Evolutionary conservation across 495 filamentous ascomycete species (phyloP).

Genomic region (Talaromyces liani): DNA sequence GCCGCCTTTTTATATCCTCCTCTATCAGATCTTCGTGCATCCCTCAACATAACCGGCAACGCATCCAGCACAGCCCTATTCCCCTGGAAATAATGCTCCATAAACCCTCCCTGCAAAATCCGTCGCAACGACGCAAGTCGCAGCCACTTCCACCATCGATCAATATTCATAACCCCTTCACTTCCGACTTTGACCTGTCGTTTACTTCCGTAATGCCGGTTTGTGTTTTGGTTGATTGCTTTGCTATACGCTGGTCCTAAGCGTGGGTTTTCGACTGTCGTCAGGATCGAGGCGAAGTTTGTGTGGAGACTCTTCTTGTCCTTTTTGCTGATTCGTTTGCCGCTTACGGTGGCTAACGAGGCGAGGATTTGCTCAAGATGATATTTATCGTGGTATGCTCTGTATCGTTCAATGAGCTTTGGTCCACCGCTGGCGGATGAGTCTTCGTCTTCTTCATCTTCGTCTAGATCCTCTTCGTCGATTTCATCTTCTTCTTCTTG

Average conservation of each 20-base stretch:
- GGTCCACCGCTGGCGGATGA: slow-evolving; percentile 34
- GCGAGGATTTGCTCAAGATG: slow-evolving; percentile 47
- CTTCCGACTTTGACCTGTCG: slow-evolving; percentile 69
- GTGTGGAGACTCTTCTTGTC: slow-evolving; percentile 70
- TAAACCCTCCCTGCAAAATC: slow-evolving; percentile 73
- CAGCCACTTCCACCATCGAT: slow-evolving; percentile 86
- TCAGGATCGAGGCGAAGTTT: slow-evolving; percentile 75
- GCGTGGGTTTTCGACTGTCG: slow-evolving; percentile 71
- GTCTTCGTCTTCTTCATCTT: slow-evolving; percentile 36
- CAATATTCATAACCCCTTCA: slow-evolving; percentile 67
- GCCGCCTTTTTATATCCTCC: slow-evolving; percentile 26
- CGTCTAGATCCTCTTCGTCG: slow-evolving; percentile 44
- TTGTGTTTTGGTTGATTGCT: slow-evolving; percentile 65
- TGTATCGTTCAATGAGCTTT: slow-evolving; percentile 55
- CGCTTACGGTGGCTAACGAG: slow-evolving; percentile 50
- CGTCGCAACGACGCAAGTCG: slow-evolving; percentile 67
- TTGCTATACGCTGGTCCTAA: slow-evolving; percentile 64
- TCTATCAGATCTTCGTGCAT: slow-evolving; percentile 18
- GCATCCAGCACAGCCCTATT: slow-evolving; percentile 75
- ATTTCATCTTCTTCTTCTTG: slow-evolving; percentile 56
- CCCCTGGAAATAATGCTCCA: slow-evolving; percentile 73
- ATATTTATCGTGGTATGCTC: slow-evolving; percentile 46
- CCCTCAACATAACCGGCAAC: slow-evolving; percentile 50
- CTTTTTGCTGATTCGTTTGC: slow-evolving; percentile 67
- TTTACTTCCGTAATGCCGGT: slow-evolving; percentile 67